A percentile compares a stretch with the other conserved stretches of the same genome.
Conservation (phyloP, 768 basidiomycete species). For the Cystofilobasidium bisporidii region DNA sequence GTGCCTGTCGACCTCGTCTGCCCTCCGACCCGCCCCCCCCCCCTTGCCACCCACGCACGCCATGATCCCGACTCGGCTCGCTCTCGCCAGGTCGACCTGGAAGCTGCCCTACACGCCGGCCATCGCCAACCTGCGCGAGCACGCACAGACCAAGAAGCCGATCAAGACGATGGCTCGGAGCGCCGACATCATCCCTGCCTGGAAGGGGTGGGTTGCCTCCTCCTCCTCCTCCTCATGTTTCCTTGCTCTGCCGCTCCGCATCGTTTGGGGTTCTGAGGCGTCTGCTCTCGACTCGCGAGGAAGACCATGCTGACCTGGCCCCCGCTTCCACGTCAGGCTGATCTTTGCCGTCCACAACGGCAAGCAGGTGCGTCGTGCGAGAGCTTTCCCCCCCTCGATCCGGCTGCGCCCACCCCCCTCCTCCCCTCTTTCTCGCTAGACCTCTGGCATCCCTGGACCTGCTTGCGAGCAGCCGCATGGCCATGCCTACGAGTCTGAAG, state of each 20-base stretch:
- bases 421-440: not conserved
- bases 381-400: too few species aligned
- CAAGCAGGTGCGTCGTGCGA: slow-evolving; percentile 43
- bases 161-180: slow-evolving; percentile 79
- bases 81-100: not conserved
- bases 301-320: not conserved
- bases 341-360: slow-evolving; percentile 93
- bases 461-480: too few species aligned
- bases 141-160: slow-evolving; percentile 54
- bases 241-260: not conserved
- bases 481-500: too few species aligned
- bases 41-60: not conserved
- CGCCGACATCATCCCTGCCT: slow-evolving; percentile 89
- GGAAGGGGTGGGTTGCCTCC: slow-evolving; percentile 64
- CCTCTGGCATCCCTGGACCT: too few species aligned
- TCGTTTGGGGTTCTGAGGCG: too few species aligned
- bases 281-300: not conserved
- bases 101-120: slow-evolving; percentile 11
- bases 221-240: not conserved
- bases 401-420: not conserved
- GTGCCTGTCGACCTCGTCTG: too few species aligned
- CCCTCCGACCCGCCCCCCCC: not conserved
- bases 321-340: slow-evolving; percentile 46
- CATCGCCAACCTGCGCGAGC: slow-evolving; percentile 23
- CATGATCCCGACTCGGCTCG: not conserved